These are phyloP conservation scores for Adansonia grandidieri DNA, from an alignment of 441 rosid species.

Conservation along the genomic window DNA sequence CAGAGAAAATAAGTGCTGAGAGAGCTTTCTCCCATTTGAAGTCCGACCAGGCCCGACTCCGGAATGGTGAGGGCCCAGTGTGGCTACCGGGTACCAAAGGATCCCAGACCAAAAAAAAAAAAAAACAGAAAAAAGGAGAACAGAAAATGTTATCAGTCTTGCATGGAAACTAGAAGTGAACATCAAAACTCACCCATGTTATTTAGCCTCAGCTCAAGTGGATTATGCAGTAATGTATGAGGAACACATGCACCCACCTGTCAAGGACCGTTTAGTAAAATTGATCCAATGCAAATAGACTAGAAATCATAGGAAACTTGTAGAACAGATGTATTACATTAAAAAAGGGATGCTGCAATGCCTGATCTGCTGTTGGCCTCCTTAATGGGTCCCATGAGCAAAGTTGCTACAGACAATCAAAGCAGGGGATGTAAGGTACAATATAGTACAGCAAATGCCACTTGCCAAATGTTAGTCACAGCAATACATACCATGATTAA, in stretches of 20 bases:
- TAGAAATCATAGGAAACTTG: background rate
- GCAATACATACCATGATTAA: slow-evolving; percentile 62
- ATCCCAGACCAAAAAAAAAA: too few relatives aligned
- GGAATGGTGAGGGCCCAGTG: too few relatives aligned
- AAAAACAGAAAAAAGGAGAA: too few relatives aligned
- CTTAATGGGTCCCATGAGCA: slow-evolving; percentile 91
- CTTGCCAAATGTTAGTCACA: slow-evolving; percentile 17
- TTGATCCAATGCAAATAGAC: slow-evolving; percentile 17
- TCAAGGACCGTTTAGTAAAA: slow-evolving; percentile 33
- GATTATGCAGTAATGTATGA: slow-evolving; percentile 61
- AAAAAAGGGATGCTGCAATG: slow-evolving; percentile 89
- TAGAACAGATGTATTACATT: slow-evolving; percentile 54
- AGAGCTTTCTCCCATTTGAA: too few relatives aligned
- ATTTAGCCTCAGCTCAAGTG: slow-evolving; percentile 78
- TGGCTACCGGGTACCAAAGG: too few relatives aligned
- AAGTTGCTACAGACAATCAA: slow-evolving; percentile 53
- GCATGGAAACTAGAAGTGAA: background rate
- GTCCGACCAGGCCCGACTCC: too few relatives aligned
- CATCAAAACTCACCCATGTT: slow-evolving; percentile 57
- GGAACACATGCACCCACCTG: slow-evolving; percentile 71
- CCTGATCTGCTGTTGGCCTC: slow-evolving; percentile 93
- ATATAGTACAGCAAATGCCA: slow-evolving; percentile 25
- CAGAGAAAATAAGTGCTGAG: too few relatives aligned
- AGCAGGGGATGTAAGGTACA: slow-evolving; percentile 28
- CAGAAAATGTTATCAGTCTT: background rate